Base-by-base conservation (phyloP, 176 grass and related monocot genomes). In the Dendrocalamus sinicus region DNA sequence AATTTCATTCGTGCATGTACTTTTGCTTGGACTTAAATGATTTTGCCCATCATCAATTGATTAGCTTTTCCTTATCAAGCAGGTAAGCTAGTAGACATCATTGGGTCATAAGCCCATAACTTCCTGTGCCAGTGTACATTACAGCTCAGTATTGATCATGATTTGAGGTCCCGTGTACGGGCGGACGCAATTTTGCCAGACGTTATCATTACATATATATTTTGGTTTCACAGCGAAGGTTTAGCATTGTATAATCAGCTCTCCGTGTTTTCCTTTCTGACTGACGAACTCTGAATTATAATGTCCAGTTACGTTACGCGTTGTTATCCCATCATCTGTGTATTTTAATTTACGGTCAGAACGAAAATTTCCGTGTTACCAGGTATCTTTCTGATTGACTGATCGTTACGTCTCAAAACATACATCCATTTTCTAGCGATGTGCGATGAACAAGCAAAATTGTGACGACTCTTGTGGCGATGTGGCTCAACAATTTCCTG, bases 1-100 rank as follows among this genome's bases (percentile, higher is more conserved):
- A 87, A 17, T 76, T 53, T 67, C 52, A 37, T 16, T 74, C 37
- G 11, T 63, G 50, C 8, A 62, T 17, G 74, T 79, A 48, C 48
- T 24, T n/a, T 82, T 44, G 5, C 47, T 19, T 55, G n/a, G 40
- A 60, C 26, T 71, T 43, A 28, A 28, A 28, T 60, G 30, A 61
- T 79, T 2, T 40, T 20, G 12, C 17, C 12, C 26, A 22, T 16
- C 37, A 45, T 50, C 78, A 67, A 83, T 79, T 83, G 73, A 83
- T 90, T 39, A 15, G 55, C 46, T 78, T 82, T 82, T 51, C 77
- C 46, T 19, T 51, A 11, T 19, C 71, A 37, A 53, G 82, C 77
- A 78, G 39, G 67, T 59, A 12, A 80, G 62, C 67, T 44, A 48
- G 60, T 13, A 66, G 16, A 7, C 58, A 37, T 10, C 15, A 41